Evolutionary conservation across 2,329 filamentous ascomycete species (phyloP).

Genomic region (Colletotrichum aenigma): DNA sequence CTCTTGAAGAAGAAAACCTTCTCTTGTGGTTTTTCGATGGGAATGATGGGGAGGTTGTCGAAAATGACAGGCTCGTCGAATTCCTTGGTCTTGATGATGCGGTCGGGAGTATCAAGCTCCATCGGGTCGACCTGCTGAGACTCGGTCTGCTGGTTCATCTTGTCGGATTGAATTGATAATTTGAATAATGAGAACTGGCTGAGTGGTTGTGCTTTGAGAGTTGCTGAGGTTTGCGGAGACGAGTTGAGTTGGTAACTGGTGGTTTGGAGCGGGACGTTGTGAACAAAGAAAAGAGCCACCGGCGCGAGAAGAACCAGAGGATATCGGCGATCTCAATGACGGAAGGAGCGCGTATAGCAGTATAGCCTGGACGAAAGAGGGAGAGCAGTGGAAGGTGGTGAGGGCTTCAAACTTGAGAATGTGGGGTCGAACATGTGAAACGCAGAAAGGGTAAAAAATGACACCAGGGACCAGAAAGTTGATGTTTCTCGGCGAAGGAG

Average conservation of each 20-base stretch:
- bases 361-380: not conserved
- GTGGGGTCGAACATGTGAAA: not conserved
- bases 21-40: not conserved
- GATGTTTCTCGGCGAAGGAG: not conserved
- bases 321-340: not conserved
- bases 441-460: fast-evolving
- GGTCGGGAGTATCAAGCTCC: not conserved
- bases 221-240: not conserved
- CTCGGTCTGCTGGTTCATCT: not conserved
- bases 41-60: not conserved
- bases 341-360: not conserved
- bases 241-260: not conserved
- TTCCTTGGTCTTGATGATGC: not conserved
- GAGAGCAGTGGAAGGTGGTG: not conserved
- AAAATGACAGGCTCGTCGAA: not conserved
- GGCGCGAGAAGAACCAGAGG: not conserved
- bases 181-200: not conserved
- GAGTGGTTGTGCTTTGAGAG: not conserved
- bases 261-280: not conserved
- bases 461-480: not conserved
- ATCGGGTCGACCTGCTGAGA: not conserved
- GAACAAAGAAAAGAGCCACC: not conserved
- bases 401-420: not conserved
- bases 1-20: not conserved
- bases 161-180: not conserved